Conservation (phyloP, 805 yeast genomes). For the Pichia gijzeniarum region DNA sequence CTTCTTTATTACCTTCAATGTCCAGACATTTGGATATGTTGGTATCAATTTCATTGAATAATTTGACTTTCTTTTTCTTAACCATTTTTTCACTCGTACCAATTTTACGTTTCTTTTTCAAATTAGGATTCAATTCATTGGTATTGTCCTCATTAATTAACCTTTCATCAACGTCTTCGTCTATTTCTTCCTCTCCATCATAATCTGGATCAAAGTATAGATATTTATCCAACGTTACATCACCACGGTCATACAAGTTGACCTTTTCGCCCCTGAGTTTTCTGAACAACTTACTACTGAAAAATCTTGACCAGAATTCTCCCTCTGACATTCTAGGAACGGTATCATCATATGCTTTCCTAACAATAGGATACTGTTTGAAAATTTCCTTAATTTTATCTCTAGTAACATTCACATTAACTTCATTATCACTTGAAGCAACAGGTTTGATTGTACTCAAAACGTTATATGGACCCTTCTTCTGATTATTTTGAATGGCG, state of each 20-base stretch:
- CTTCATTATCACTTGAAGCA: conserved; percentile 87
- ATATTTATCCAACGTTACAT: conserved; percentile 78
- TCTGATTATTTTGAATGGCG: conserved; percentile 79
- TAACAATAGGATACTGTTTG: conserved; percentile 86
- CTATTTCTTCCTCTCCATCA: conserved; percentile 36
- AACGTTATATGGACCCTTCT: conserved; percentile 90
- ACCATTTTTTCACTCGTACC: conserved; percentile 20
- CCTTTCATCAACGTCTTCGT: conserved; percentile 31
- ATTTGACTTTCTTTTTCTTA: conserved; percentile 25
- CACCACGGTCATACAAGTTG: conserved; percentile 71
- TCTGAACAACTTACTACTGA: conserved; percentile 82
- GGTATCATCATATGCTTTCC: conserved; percentile 80
- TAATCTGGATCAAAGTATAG: conserved; percentile 60
- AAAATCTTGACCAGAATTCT: conserved; percentile 94
- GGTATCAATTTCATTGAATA: conserved; percentile 34
- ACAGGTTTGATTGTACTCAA: conserved; percentile 90
- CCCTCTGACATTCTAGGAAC: conserved; percentile 88
- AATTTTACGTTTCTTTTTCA: conserved; percentile 10
- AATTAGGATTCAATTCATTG: conserved; percentile 8
- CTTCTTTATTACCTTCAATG: conserved; percentile 72
- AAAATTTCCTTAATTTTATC: conserved; percentile 87
- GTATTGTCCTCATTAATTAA: conserved; percentile 30
- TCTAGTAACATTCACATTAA: conserved; percentile 85
- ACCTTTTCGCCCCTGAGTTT: conserved; percentile 85
- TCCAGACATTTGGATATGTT: conserved; percentile 69